A percentile compares a stretch with the other conserved stretches of the same genome.
These are phyloP conservation scores for Candida arabinofermentans DNA, from an alignment of 805 yeast species.

Conservation along the genomic window DNA sequence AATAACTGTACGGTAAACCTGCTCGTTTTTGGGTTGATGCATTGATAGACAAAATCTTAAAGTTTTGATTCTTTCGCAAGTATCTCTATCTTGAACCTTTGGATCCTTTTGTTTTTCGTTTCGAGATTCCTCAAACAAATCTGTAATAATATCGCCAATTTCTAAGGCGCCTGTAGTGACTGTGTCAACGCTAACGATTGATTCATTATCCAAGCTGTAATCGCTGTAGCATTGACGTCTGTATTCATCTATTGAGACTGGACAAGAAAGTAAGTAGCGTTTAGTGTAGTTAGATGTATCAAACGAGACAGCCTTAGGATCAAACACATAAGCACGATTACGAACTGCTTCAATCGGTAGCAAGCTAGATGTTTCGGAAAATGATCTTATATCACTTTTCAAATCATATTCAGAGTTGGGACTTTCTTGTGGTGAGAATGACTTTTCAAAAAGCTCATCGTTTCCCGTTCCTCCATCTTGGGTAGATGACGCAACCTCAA, in stretches of 20 bases:
- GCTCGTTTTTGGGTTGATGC: constrained; percentile 8
- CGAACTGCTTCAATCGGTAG: not conserved
- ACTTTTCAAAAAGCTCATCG: constrained; percentile 10
- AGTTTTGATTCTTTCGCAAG: no score
- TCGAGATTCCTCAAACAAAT: constrained; percentile 5
- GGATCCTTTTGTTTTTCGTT: not conserved
- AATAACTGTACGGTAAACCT: constrained; percentile 7
- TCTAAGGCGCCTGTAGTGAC: no score
- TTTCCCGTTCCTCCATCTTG: constrained; percentile 5
- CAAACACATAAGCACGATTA: constrained; percentile 9
- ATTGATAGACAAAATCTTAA: constrained; percentile 12
- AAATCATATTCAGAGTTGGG: constrained; percentile 10
- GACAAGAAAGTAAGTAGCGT: constrained; percentile 10
- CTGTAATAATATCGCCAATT: not conserved
- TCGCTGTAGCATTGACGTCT: constrained; percentile 10
- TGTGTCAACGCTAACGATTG: not conserved
- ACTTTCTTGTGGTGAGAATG: constrained; percentile 3
- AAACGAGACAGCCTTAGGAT: constrained; percentile 5
- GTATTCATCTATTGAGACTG: constrained; percentile 9
- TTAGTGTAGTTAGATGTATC: constrained; percentile 10
- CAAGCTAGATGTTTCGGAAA: constrained; percentile 6
- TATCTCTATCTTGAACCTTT: constrained; percentile 1
- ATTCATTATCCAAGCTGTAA: constrained; percentile 4
- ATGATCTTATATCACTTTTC: constrained; percentile 11
- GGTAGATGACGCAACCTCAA: not conserved